Percentiles rank a stretch among this genome's conserved stretches.
Evolutionary conservation across 2,329 filamentous ascomycete species (phyloP).

Genomic region (Septoria linicola): DNA sequence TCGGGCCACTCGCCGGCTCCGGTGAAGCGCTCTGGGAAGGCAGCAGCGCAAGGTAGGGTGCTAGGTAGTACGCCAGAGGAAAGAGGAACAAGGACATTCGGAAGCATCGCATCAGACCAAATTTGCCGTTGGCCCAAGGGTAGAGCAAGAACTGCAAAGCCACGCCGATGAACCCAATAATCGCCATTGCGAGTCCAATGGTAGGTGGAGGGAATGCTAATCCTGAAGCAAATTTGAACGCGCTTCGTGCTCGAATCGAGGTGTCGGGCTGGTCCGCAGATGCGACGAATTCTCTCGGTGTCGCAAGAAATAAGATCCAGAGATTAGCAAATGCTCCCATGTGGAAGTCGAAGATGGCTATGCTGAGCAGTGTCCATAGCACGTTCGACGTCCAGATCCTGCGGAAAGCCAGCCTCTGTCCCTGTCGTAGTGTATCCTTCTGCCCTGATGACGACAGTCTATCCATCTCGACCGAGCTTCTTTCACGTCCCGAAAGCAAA

Average conservation of each 20-base stretch:
- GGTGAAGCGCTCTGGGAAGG: conserved; percentile 53
- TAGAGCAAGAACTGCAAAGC: conserved; percentile 70
- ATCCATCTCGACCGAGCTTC: conserved; percentile 35
- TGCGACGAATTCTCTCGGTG: conserved; percentile 54
- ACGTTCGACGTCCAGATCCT: conserved; percentile 57
- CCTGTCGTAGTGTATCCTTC: conserved; percentile 39
- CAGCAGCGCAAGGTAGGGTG: conserved; percentile 70
- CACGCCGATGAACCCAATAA: conserved; percentile 74
- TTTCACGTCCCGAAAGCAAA: conserved; percentile 34
- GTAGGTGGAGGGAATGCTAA: conserved; percentile 69
- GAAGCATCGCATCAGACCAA: conserved; percentile 69
- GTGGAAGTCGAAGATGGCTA: conserved; percentile 70
- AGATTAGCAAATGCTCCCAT: conserved; percentile 74
- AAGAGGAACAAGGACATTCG: conserved; percentile 68
- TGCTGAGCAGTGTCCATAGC: conserved; percentile 58
- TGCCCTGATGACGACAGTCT: conserved; percentile 39
- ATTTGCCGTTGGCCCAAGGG: conserved; percentile 62
- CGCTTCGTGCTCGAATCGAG: conserved; percentile 32
- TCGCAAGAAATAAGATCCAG: conserved; percentile 75
- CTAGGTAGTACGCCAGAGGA: conserved; percentile 65
- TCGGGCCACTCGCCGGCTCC: conserved; percentile 54
- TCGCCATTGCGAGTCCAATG: conserved; percentile 75
- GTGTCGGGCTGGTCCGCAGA: conserved; percentile 32
- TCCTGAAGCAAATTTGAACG: conserved; percentile 68
- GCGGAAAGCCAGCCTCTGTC: conserved; percentile 46